Evolutionary conservation across 257 asterid species (phyloP).

Genomic region (Solanum paucissectum): DNA sequence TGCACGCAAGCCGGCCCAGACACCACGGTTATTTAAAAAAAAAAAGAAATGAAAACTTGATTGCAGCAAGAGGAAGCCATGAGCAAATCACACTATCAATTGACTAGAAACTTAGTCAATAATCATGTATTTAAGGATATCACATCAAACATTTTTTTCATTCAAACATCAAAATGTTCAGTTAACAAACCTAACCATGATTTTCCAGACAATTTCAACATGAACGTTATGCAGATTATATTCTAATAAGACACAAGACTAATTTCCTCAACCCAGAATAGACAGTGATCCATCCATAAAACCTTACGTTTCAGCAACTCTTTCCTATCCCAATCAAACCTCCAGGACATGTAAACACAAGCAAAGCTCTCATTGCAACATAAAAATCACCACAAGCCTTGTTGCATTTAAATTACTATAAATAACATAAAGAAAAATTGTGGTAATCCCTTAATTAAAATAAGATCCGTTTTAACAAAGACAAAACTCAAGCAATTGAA

Average conservation of each 20-base stretch:
- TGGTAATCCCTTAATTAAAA: not conserved
- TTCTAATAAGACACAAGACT: not conserved
- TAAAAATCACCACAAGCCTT: not conserved
- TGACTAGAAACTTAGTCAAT: not conserved
- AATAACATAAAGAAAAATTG: not conserved
- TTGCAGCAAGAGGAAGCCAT: not conserved
- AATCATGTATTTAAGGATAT: not conserved
- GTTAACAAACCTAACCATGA: not conserved
- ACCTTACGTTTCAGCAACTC: not conserved
- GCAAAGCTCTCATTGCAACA: not conserved
- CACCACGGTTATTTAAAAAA: not conserved
- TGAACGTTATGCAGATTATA: not conserved
- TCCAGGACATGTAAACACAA: not conserved
- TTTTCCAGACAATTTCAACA: not conserved
- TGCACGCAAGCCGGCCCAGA: not conserved
- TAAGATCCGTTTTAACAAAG: not conserved
- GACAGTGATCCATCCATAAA: not conserved
- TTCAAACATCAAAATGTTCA: not conserved
- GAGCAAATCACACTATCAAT: not conserved
- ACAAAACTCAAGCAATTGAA: not conserved
- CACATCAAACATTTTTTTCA: not conserved
- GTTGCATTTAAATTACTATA: not conserved
- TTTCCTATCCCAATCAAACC: not conserved
- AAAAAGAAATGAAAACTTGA: not conserved
- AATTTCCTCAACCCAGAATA: not conserved